phyloP scores from a whole-genome alignment of 73 alveolate species.

The Effrenium voratum region DNA sequence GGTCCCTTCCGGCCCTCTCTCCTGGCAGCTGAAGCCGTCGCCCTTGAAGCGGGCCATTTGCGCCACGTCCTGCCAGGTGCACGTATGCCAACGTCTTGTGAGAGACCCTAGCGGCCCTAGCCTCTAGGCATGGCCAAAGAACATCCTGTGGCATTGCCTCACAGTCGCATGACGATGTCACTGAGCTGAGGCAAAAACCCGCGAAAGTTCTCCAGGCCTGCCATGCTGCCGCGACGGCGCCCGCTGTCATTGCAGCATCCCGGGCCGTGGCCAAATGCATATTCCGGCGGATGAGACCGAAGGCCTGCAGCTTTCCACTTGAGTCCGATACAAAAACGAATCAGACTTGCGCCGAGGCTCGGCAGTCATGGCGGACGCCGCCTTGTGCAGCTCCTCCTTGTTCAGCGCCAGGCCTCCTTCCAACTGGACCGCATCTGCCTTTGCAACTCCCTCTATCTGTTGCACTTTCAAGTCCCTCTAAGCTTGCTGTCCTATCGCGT shows the following conservation, averaged over 20 bases:
- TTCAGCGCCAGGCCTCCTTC: too few species aligned
- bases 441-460: background rate
- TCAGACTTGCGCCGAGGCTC: background rate
- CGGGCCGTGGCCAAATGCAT: constrained; percentile 51
- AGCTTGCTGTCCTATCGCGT: constrained; percentile 13
- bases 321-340: background rate
- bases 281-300: background rate
- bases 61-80: constrained; percentile 40
- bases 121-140: constrained; percentile 42
- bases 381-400: background rate
- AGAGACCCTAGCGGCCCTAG: background rate
- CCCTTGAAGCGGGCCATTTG: constrained; percentile 63
- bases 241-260: constrained; percentile 53
- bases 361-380: background rate
- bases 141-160: constrained; percentile 7
- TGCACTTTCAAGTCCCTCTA: background rate
- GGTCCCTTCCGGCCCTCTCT: background rate
- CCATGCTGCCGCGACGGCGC: constrained; percentile 28
- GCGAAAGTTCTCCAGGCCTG: background rate
- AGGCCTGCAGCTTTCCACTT: background rate
- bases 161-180: too few species aligned
- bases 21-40: constrained; percentile 75
- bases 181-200: too few species aligned
- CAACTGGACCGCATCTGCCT: background rate
- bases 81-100: background rate